Percentiles rank a stretch among this genome's conserved stretches.
phyloP scores from a whole-genome alignment of 2,329 filamentous ascomycete species.

The Calonectria montana region DNA sequence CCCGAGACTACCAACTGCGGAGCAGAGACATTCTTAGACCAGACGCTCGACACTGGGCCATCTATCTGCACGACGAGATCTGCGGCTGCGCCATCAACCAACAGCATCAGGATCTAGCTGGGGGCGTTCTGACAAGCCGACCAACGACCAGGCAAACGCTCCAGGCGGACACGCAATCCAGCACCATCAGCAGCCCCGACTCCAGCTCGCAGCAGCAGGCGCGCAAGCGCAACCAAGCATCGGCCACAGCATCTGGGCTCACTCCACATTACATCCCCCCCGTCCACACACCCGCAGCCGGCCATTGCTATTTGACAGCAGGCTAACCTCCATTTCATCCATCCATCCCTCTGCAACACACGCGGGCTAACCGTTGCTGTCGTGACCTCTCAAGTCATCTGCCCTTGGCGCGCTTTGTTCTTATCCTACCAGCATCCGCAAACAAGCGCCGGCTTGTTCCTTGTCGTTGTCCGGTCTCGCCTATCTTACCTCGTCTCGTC shows the following conservation, averaged over 20 bases:
- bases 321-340: slow-evolving; percentile 16
- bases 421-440: slow-evolving; percentile 5
- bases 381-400: slow-evolving; percentile 21
- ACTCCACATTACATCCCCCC: slow-evolving; percentile 10
- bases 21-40: slow-evolving; percentile 14
- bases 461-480: neutral
- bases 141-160: slow-evolving; percentile 2
- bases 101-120: slow-evolving; percentile 10
- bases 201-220: slow-evolving; percentile 5
- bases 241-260: neutral
- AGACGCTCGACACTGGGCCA: neutral
- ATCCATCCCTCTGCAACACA: slow-evolving; percentile 1
- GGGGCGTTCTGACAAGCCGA: neutral
- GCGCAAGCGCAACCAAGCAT: slow-evolving; percentile 8
- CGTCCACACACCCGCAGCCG: slow-evolving; percentile 4
- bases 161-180: neutral
- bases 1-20: slow-evolving; percentile 17
- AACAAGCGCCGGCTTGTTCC: neutral
- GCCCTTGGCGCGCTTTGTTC: neutral
- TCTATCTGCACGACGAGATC: slow-evolving; percentile 10
- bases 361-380: slow-evolving; percentile 15
- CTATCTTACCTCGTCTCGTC: neutral
- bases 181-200: neutral
- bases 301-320: slow-evolving; percentile 11
- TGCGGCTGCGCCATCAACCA: slow-evolving; percentile 17